phyloP scores from a whole-genome alignment of 306 rosid species.

The Lathyrus oleraceus region DNA sequence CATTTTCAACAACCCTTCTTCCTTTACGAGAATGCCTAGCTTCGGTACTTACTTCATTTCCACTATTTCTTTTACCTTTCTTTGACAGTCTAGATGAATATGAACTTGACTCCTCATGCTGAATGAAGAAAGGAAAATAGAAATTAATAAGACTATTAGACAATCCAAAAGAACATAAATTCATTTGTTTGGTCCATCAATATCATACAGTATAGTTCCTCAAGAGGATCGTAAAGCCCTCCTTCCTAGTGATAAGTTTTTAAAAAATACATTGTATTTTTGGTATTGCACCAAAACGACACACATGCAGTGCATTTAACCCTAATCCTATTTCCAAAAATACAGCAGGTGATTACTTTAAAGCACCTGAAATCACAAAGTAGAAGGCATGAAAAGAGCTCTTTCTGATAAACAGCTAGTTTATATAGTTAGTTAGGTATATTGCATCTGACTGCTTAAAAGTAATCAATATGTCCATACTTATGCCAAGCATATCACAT shows the following conservation, averaged over 20 bases:
- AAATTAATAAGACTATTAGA: constrained; percentile 22
- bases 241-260: background rate
- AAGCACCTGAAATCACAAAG: too few relatives aligned
- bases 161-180: constrained; percentile 3
- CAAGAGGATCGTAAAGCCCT: constrained; percentile 7
- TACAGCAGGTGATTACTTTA: too few relatives aligned
- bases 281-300: background rate
- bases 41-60: constrained; percentile 26
- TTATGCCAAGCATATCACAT: background rate
- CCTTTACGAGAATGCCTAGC: constrained; percentile 54
- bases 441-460: constrained; percentile 22
- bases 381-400: too few relatives aligned
- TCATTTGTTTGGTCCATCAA: constrained; percentile 15
- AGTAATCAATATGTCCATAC: background rate
- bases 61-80: constrained; percentile 52
- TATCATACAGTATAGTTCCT: constrained; percentile 11
- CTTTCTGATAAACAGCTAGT: too few relatives aligned
- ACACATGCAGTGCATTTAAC: too few relatives aligned
- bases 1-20: constrained; percentile 48
- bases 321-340: too few relatives aligned
- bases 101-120: constrained; percentile 51
- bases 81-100: constrained; percentile 43
- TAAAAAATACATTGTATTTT: constrained; percentile 11
- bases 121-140: constrained; percentile 26
- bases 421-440: background rate